Percentiles rank a stretch among this genome's conserved stretches.
phyloP scores from a whole-genome alignment of 2,329 filamentous ascomycete genomes.

The Fusarium cicatricum region DNA sequence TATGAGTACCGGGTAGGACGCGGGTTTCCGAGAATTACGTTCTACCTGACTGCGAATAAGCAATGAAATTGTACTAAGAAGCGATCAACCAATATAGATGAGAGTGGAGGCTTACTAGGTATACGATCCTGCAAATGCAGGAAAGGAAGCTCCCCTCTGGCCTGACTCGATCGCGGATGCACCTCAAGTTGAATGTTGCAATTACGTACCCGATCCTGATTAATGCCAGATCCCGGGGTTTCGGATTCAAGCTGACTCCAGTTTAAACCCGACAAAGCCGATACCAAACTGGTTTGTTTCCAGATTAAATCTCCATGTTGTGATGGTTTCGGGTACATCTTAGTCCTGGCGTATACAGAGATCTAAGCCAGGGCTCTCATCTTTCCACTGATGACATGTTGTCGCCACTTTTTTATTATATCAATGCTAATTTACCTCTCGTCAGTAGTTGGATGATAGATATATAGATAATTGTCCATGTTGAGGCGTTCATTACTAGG shows the following conservation, averaged over 20 bases:
- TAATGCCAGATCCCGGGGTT: background rate
- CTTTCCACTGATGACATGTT: too few relatives aligned
- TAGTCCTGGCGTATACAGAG: too few relatives aligned
- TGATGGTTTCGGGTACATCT: too few relatives aligned
- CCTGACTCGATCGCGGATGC: background rate
- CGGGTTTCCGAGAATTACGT: too few relatives aligned
- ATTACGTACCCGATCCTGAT: background rate
- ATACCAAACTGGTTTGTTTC: background rate
- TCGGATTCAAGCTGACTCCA: background rate
- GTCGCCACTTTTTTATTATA: too few relatives aligned
- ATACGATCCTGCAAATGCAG: conserved; percentile 2
- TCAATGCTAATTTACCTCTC: too few relatives aligned
- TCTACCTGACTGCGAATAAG: background rate
- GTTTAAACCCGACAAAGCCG: background rate
- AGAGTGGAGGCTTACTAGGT: conserved; percentile 2
- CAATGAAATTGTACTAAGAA: background rate
- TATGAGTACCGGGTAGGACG: too few relatives aligned
- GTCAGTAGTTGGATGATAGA: too few relatives aligned
- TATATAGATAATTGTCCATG: too few relatives aligned
- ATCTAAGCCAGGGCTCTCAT: too few relatives aligned
- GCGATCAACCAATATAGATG: conserved; percentile 5
- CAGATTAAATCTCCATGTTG: too few relatives aligned
- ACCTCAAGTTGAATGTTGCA: background rate
- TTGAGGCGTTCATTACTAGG: too few relatives aligned
- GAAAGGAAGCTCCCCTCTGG: background rate